Evolutionary conservation across 306 rosid genomes (phyloP), one percentile per base, ranked within the genome.

Genomic region (Nissolia schottii): DNA sequence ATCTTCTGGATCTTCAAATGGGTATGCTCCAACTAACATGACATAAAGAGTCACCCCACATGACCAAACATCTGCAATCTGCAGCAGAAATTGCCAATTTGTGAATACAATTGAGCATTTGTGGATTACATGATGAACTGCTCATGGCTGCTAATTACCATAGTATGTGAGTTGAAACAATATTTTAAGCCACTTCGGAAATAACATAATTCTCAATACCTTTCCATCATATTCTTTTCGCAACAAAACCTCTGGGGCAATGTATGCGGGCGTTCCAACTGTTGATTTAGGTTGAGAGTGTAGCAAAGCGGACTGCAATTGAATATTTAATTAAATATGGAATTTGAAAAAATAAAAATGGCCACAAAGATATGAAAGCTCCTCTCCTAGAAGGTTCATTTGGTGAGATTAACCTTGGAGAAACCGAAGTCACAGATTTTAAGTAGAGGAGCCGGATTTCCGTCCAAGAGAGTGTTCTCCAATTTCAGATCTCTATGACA

Each of bases 51-150:
- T 89, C 54, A 94, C 99, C 49, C 99, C 99, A 80, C 96, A 86
- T 4, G 99, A 94, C 99, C 99, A 94, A 86, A 91, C 96, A 83
- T 94, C 99, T 31, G 96, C 91, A 79, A 86, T 78, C 99, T 94
- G 77, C 80, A 79, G 12, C n/a, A n/a, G n/a, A n/a, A 61, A 64
- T 68, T 53, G 28, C 70, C 71, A 74, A 64, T 20, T 54, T 74
- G 78, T 28, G 25, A 73, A 75, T 29, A 3, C 43, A 65, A 48
- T 61, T 45, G n/a, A 77, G 43, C 59, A 61, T 67, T 45, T 18
- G 23, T 29, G 28, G 10, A 70, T 3, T 22, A 20, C 10, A 40
- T 6, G 1, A 18, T 70, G 19, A 59, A 34, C 61, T 50, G 2
- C 23, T n/a, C 27, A 49, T 18, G 56, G 56, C 2, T 48, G 54